These are phyloP conservation scores for Colletotrichum lindemuthianum DNA, from an alignment of 2,329 filamentous ascomycete species.

Conservation along the genomic window DNA sequence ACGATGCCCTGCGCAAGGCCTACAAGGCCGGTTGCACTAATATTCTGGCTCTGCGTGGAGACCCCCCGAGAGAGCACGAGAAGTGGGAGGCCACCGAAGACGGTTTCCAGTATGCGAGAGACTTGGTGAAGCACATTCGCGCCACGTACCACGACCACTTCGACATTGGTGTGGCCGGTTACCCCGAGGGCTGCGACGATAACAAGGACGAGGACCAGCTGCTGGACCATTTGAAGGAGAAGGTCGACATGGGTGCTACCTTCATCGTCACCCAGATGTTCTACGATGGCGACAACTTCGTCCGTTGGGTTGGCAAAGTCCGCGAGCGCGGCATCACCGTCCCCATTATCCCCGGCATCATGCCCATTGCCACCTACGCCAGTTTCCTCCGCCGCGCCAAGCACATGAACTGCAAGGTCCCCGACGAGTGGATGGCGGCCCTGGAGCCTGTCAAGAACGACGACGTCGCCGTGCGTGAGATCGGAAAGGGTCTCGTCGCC, in stretches of 20 bases:
- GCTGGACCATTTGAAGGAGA: constrained; percentile 91
- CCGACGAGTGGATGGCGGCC: constrained; percentile 80
- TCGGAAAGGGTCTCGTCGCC: constrained; percentile 87
- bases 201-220: constrained; percentile 86
- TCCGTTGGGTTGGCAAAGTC: constrained; percentile 89
- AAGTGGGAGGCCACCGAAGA: constrained; percentile 90
- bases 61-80: constrained; percentile 92
- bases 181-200: constrained; percentile 95
- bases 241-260: constrained; percentile 90
- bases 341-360: constrained; percentile 87
- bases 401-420: constrained; percentile 89
- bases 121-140: constrained; percentile 87
- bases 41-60: constrained; percentile 91
- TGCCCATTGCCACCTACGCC: constrained; percentile 91
- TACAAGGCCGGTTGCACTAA: constrained; percentile 98
- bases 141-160: constrained; percentile 79
- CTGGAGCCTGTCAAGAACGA: constrained; percentile 97
- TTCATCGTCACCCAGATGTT: constrained; percentile 99
- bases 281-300: constrained; percentile 95
- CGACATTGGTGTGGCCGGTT: constrained; percentile 96
- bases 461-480: constrained; percentile 88
- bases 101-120: constrained; percentile 90
- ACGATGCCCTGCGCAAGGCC: constrained; percentile 85
- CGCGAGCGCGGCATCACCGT: constrained; percentile 85
- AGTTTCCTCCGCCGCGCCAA: constrained; percentile 90